Evolutionary conservation across 805 yeast genomes (phyloP), one percentile per base, ranked within the genome.

Genomic region (Suhomyces prunicola): DNA sequence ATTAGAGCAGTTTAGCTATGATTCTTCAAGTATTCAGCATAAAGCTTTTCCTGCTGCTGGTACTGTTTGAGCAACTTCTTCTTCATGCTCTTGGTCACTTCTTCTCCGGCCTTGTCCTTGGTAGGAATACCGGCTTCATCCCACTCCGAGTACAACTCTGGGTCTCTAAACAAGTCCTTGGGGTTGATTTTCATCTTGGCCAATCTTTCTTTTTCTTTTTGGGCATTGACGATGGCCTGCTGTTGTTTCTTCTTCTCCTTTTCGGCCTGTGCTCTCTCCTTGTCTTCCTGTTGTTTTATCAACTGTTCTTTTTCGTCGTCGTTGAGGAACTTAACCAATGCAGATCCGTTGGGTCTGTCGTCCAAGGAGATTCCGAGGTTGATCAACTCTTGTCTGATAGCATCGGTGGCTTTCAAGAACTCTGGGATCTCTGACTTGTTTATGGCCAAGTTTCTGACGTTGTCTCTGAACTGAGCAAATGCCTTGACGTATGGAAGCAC

Each of bases 81-180:
- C 55, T 77, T 76, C 73, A 86, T 83, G 67, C 96, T 88, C 75
- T 94, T 94, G 41, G 94, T 80, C 5, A 94, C 79, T 58, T 88
- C 94, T 60, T 84, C 90, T 10, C 98, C 98, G 8, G 82, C 83
- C 33, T 74, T 78, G 58, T 86, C 89, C 64, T 83, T 85, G 0
- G 84, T 78, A 17, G 99, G 99, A 15, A 94, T 53, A 1, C 99
- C 99, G 35, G 79, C 71, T 24, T 80, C 92, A 66, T 94, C 97
- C 88, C 93, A 94, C 64, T 82, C 88, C 8, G 82, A 69, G 67
- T 83, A 94, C 31, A 71, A 56, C 6, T 65, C 81, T 5, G 64
- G 70, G 51, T 81, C 81, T 61, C 77, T 80, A 74, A 92, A 94
- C 84, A 94, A 71, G 24, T 88, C 92, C 40, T 65, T 54, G 1